phyloP scores from a whole-genome alignment of 345 rosid genomes.

The Conringia planisiliqua region DNA sequence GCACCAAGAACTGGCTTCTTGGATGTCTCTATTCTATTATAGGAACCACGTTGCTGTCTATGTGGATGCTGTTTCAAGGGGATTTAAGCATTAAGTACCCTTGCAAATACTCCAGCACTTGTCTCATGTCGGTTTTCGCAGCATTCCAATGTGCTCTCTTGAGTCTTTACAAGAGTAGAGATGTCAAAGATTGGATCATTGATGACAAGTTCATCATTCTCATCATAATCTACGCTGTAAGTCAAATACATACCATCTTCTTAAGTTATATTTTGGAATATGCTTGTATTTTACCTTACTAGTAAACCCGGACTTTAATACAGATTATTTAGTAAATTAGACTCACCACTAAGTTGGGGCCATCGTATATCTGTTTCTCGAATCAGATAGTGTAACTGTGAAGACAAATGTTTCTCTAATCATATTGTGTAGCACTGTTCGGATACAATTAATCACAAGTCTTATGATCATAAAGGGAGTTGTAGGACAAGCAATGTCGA shows the following conservation, averaged over 20 bases:
- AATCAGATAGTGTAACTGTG: too few relatives aligned
- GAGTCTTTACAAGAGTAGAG: conserved; percentile 36
- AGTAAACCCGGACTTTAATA: too few relatives aligned
- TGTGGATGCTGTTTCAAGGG: conserved; percentile 59
- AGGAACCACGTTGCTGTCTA: conserved; percentile 48
- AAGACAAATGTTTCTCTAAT: too few relatives aligned
- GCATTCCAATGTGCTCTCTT: conserved; percentile 54
- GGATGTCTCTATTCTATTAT: conserved; percentile 41
- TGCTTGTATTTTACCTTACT: too few relatives aligned
- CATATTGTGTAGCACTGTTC: too few relatives aligned
- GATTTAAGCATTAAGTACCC: conserved; percentile 46
- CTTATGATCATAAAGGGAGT: conserved; percentile 33
- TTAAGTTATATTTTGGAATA: too few relatives aligned
- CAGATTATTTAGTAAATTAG: too few relatives aligned
- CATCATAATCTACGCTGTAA: conserved; percentile 49
- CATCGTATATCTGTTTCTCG: too few relatives aligned
- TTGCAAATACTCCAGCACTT: conserved; percentile 58
- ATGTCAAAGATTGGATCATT: conserved; percentile 44
- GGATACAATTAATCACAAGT: too few relatives aligned
- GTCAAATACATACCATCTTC: background rate
- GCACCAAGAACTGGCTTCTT: conserved; percentile 39
- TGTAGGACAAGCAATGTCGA: conserved; percentile 71
- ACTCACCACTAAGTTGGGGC: too few relatives aligned
- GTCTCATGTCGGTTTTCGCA: conserved; percentile 57
- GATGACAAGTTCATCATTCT: conserved; percentile 42